Base-by-base conservation (phyloP, 2,329 filamentous ascomycete genomes). In the Esteya vermicola region DNA sequence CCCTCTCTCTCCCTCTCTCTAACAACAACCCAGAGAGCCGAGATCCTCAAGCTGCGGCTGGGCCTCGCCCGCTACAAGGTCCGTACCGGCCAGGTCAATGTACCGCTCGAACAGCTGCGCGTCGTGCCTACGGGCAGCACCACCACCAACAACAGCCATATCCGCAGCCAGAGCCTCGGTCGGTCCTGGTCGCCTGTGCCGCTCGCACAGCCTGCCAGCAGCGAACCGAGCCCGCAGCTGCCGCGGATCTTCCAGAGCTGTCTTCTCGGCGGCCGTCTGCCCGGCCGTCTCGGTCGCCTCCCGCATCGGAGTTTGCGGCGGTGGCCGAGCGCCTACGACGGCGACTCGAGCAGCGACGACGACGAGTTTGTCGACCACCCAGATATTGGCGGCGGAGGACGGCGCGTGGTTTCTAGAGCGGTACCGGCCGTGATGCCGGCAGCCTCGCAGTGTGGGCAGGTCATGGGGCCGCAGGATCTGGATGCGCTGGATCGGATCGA, bases 41-140 rank as follows among this genome's bases (percentile, higher is more conserved):
- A 81, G 52, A 71, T 75, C 36, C 63, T 86, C 33, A 70, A 70
- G 38, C 67, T 84, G 9, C 71, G 81, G n/a, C 70, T 88, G 14
- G 67, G 72, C 22, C 69, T 85, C 18, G 82, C 80, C 13, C 72
- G 71, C 52, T 86, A 85, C 64, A 86, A 86, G 58, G 65, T 88
- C 48, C 70, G 69, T 42, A 86, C 81, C 2, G 76, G 81, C 44
- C 82, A 88, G 57, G 70, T 75, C 40, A 62, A 71, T 42, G 66
- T 82, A 22, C 77, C 80, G 2, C 67, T 84, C 45, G 65, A 75
- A 41, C 59, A 72, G 34, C 63, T 85, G 18, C 62, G 75, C 50
- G 52, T 62, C 36, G 56, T 59, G 23, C 57, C 55, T 6, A 25
- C 42, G 1, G 23, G 4, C 16, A 14, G 23, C 16, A 9, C 25